Conservation (phyloP, 2,329 filamentous ascomycete species). For the Pseudocercospora crystallina region DNA sequence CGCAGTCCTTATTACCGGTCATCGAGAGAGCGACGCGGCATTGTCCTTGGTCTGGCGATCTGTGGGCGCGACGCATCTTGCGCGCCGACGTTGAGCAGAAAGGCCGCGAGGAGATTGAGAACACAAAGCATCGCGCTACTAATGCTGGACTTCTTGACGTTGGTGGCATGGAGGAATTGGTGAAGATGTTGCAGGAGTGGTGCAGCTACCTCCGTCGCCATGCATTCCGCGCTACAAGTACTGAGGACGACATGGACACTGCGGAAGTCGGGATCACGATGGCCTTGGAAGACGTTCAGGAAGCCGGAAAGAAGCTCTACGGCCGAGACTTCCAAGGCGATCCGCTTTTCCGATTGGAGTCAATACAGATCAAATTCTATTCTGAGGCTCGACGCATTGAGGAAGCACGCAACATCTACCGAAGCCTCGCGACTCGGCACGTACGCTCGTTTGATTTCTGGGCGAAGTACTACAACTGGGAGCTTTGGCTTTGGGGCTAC, state of each 20-base stretch:
- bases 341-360: constrained; percentile 81
- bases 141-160: constrained; percentile 81
- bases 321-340: constrained; percentile 80
- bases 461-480: constrained; percentile 89
- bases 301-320: constrained; percentile 74
- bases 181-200: constrained; percentile 92
- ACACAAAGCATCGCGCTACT: constrained; percentile 89
- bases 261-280: constrained; percentile 86
- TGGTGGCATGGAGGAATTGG: constrained; percentile 80
- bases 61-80: constrained; percentile 89
- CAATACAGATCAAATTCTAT: constrained; percentile 87
- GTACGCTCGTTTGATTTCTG: constrained; percentile 88
- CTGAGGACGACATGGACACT: constrained; percentile 78
- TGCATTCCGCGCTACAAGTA: constrained; percentile 71
- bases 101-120: constrained; percentile 77
- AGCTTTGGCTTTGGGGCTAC: constrained; percentile 70
- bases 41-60: constrained; percentile 85
- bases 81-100: constrained; percentile 76
- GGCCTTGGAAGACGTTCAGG: constrained; percentile 79
- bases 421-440: constrained; percentile 63
- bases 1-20: constrained; percentile 59
- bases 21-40: constrained; percentile 81
- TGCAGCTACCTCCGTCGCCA: constrained; percentile 87
- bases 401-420: constrained; percentile 75
- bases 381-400: constrained; percentile 78